These are phyloP conservation scores for Trichomonascaceae sp. DNA, from an alignment of 1,139 yeast genomes.

Conservation along the genomic window DNA sequence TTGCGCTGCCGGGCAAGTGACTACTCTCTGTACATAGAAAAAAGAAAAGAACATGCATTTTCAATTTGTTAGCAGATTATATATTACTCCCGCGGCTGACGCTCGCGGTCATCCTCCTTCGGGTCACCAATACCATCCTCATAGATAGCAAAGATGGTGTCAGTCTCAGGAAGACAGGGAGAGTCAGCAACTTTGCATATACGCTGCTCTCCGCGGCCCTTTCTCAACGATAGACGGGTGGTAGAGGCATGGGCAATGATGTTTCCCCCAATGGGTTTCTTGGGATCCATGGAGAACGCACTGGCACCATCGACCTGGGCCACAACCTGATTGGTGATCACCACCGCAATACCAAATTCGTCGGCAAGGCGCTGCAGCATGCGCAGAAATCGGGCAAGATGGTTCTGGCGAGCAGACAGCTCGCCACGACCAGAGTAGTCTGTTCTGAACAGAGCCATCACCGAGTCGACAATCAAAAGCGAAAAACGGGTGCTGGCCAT, in stretches of 20 bases:
- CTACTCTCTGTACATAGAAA: too few species aligned
- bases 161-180: slow-evolving; percentile 92
- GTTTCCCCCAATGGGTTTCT: slow-evolving; percentile 97
- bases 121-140: slow-evolving; percentile 98
- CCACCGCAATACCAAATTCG: slow-evolving; percentile 95
- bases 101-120: slow-evolving; percentile 68
- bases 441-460: slow-evolving; percentile 91
- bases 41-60: slow-evolving; percentile 9
- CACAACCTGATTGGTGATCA: slow-evolving; percentile 96
- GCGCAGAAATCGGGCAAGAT: slow-evolving; percentile 87
- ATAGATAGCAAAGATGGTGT: slow-evolving; percentile 87
- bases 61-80: neutral
- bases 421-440: slow-evolving; percentile 96
- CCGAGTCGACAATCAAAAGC: slow-evolving; percentile 80
- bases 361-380: slow-evolving; percentile 87
- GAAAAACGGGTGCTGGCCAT: slow-evolving; percentile 81
- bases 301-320: slow-evolving; percentile 94
- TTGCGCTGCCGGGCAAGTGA: slow-evolving; percentile 30
- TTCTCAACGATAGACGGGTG: slow-evolving; percentile 76
- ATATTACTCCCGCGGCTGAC: neutral
- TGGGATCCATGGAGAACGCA: slow-evolving; percentile 91
- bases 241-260: slow-evolving; percentile 96
- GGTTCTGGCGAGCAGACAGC: slow-evolving; percentile 86
- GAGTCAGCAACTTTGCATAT: slow-evolving; percentile 90
- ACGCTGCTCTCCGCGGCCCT: slow-evolving; percentile 86